Evolutionary conservation across 2,329 filamentous ascomycete genomes (phyloP).

Genomic region (Claviceps sp.): DNA sequence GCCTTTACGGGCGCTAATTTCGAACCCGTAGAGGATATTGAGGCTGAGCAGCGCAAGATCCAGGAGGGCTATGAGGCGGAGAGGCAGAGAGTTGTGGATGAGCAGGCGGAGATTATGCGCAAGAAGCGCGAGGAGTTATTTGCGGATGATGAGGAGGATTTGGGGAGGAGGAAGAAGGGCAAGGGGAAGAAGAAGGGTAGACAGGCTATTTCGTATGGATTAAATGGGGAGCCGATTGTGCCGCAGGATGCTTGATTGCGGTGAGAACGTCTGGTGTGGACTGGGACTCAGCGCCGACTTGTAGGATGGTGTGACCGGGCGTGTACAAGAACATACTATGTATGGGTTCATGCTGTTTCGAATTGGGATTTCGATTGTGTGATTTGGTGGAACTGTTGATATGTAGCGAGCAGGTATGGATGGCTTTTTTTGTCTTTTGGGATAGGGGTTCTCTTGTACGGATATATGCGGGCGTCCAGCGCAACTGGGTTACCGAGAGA

Average conservation of each 20-base stretch:
- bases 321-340: no score
- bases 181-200: conserved; percentile 19
- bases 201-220: conserved; percentile 20
- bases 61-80: conserved; percentile 32
- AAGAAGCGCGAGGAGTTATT: conserved; percentile 37
- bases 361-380: no score
- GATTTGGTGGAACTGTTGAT: no score
- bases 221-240: conserved; percentile 23
- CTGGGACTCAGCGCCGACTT: no score
- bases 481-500: no score
- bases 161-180: conserved; percentile 23
- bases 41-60: conserved; percentile 38
- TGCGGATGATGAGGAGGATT: conserved; percentile 22
- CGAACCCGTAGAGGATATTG: conserved; percentile 40
- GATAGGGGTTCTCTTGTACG: no score
- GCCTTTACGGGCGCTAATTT: conserved; percentile 38
- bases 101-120: conserved; percentile 33
- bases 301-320: no score
- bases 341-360: no score
- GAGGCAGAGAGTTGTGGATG: conserved; percentile 28
- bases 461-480: no score
- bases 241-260: conserved; percentile 10
- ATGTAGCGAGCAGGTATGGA: no score
- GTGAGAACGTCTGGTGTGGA: background rate
- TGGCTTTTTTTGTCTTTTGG: no score